Evolutionary conservation across 768 basidiomycete species (phyloP), one percentile per base, ranked within the genome.

Genomic region (Russula compacta): DNA sequence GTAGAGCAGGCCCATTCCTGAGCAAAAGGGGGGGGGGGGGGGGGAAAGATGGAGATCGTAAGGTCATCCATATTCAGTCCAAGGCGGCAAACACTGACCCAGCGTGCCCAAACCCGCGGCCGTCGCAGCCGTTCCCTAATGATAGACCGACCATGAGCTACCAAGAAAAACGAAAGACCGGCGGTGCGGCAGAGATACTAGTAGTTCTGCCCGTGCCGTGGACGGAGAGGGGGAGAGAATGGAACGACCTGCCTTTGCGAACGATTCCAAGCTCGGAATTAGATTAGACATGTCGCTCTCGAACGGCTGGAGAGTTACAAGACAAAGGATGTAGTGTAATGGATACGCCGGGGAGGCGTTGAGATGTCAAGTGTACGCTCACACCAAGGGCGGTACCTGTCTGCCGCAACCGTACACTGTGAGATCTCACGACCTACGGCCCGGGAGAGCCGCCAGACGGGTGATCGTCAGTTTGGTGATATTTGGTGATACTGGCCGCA

Each of bases 1-100:
- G 73, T 88, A 93, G 17, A 92, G 79, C 39, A 94, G 78, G 10
- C 87, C 85, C 53, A 80, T 81, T 60, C 84, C 88, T 89, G 21
- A 2, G 9, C 24, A 24, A 17, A 7, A 59, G 42, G 49, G 39
- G 7, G 10, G 35, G 19, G 17, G n/a, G 24, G 35, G 15, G 35
- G 36, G 33, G 53, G 39, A 39, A 14, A 9, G 39, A 6, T 11
- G 12, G 9, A 40, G 39, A 29, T 29, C 24, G 24, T 29, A 29
- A 49, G 62, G 46, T 46, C 42, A 48, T 43, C 19, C 53, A 46
- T n/a, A 8, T 6, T 8, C 6, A n/a, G 10, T 29, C 24, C 15
- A 12, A 8, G 21, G 9, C 17, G 46, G 17, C n/a, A 52, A 56
- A 29, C 6, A 44, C 73, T 53, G 51, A 76, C 75, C 72, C 38